Base-by-base conservation (phyloP, 345 rosid genomes). In the Eucalyptus leucophloia region DNA sequence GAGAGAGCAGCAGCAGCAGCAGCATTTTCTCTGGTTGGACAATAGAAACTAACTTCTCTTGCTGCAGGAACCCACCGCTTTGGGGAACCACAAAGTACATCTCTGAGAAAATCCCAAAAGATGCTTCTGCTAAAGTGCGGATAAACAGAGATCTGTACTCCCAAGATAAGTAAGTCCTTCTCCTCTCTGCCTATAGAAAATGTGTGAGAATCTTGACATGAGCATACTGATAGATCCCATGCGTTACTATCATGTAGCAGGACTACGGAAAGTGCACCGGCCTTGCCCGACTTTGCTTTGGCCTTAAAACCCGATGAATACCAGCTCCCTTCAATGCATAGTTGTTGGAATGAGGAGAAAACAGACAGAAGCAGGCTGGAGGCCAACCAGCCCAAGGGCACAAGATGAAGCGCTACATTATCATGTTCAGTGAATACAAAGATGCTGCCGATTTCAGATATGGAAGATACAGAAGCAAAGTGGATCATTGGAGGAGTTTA, bases 61-160 rank as follows among this genome's bases (percentile, higher is more conserved):
- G 89, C 49, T 93, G 89, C 96, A 97, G 99, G 94, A 96, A 95
- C 89, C 96, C 98, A 49, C 98, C 98, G 2, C 94, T 93, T 89
- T 98, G 99, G 93, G 99, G 99, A 65, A 95, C 99, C 49, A 90
- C 94, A 95, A 97, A 97, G 93, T 95, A 95, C 92, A 96, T 98
- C 12, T 93, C 95, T 2, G 99, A 98, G 94, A 98, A 98, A 93
- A 96, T 98, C 89, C 96, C 98, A 1, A 98, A 96, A 94, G 99
- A 97, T 89, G 93, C 97, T 93, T 95, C 98, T 37, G 96, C 97
- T 93, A 98, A 96, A 93, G 98, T 98, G 92, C 97, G 97, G 95
- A 96, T 98, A 91, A 95, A 96, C 92, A 95, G 97, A 4, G 99
- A 98, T 91, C 96, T 96, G 17, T 98, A 95, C 93, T 93, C 97